Percentiles rank a stretch among this genome's conserved stretches.
These are phyloP conservation scores for Chlorociboria aeruginascens DNA, from an alignment of 495 filamentous ascomycete species.

Conservation along the genomic window DNA sequence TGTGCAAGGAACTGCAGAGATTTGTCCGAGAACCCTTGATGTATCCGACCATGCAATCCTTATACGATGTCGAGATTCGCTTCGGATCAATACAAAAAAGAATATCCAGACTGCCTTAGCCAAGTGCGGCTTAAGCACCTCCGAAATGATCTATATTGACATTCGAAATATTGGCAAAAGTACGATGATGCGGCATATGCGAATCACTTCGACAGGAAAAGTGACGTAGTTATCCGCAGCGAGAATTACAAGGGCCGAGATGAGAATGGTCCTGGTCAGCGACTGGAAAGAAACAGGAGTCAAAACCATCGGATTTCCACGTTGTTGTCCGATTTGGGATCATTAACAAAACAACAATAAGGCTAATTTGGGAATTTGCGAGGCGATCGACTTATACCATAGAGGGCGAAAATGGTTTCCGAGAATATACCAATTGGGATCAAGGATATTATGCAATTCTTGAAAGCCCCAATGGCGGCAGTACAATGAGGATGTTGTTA, in stretches of 20 bases:
- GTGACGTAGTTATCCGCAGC: neutral
- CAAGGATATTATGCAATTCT: too few relatives aligned
- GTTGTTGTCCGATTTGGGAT: too few relatives aligned
- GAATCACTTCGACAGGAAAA: neutral
- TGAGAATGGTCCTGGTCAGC: neutral
- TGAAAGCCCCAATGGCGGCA: too few relatives aligned
- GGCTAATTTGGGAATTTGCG: too few relatives aligned
- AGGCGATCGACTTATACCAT: too few relatives aligned
- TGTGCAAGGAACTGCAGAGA: neutral
- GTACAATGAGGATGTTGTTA: too few relatives aligned
- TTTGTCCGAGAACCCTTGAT: neutral
- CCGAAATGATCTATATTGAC: neutral
- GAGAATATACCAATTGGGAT: too few relatives aligned
- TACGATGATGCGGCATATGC: neutral
- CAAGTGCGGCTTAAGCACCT: neutral
- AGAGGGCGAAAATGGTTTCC: too few relatives aligned
- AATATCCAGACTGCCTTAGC: neutral
- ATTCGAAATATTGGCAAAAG: neutral
- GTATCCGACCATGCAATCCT: neutral
- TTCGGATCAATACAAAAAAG: neutral
- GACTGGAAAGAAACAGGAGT: too few relatives aligned
- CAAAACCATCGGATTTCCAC: too few relatives aligned
- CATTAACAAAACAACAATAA: too few relatives aligned
- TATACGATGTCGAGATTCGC: neutral
- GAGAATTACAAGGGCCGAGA: neutral